Conservation (phyloP, 495 filamentous ascomycete species). For the Aspergillus taichungensis region DNA sequence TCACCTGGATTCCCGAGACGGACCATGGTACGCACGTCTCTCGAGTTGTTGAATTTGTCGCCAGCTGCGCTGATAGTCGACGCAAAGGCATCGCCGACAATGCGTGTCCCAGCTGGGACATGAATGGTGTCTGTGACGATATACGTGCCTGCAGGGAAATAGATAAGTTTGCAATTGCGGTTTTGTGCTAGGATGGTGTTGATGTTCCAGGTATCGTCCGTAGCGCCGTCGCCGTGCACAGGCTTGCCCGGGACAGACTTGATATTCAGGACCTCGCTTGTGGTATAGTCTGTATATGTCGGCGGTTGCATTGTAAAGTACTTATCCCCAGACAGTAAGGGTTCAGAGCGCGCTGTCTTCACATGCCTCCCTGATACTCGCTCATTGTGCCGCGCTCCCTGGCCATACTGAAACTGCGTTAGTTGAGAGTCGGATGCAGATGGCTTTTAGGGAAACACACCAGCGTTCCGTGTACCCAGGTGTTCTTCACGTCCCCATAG, state of each 20-base stretch:
- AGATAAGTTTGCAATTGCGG: slow-evolving; percentile 36
- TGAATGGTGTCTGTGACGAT: slow-evolving; percentile 46
- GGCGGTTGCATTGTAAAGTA: slow-evolving; percentile 19
- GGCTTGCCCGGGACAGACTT: slow-evolving; percentile 27
- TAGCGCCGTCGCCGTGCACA: slow-evolving; percentile 27
- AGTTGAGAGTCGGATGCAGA: too few relatives aligned
- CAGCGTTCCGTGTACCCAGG: slow-evolving; percentile 23
- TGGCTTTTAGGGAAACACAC: too few relatives aligned
- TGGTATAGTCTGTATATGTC: slow-evolving; percentile 39
- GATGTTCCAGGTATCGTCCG: slow-evolving; percentile 36
- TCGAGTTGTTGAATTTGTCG: slow-evolving; percentile 37
- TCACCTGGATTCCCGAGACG: slow-evolving; percentile 45
- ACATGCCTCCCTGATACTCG: slow-evolving; percentile 9
- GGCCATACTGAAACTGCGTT: slow-evolving; percentile 6
- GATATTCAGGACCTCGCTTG: slow-evolving; percentile 34
- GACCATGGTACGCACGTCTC: slow-evolving; percentile 41
- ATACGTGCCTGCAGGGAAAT: slow-evolving; percentile 52
- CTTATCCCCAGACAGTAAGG: slow-evolving; percentile 14
- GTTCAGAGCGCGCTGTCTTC: slow-evolving; percentile 7
- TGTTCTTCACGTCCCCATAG: slow-evolving; percentile 14
- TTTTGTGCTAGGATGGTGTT: slow-evolving; percentile 40
- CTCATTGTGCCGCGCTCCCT: slow-evolving; percentile 5
- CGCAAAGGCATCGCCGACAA: slow-evolving; percentile 42
- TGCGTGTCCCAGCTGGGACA: slow-evolving; percentile 39
- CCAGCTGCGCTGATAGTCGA: slow-evolving; percentile 38